These are phyloP conservation scores for Phytophthora hybrid DNA, from an alignment of 352 stramenopile species.

Conservation along the genomic window DNA sequence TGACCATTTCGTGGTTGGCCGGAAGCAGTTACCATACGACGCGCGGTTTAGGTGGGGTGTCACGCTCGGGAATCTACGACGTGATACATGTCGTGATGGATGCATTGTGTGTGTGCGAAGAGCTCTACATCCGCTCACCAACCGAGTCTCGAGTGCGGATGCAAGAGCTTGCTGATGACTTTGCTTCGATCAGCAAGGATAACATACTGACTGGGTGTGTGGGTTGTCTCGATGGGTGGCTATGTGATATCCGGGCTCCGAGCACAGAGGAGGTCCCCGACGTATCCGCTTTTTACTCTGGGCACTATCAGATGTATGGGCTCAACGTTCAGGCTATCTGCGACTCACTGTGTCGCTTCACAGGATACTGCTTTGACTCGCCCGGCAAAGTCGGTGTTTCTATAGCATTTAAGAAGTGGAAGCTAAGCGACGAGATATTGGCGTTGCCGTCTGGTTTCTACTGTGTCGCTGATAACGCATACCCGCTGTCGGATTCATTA, in stretches of 20 bases:
- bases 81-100: no score
- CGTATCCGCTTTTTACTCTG: not conserved
- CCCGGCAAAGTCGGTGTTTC: slow-evolving; percentile 10
- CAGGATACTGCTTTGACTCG: slow-evolving; percentile 18
- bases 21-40: no score
- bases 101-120: no score
- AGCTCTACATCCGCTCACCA: no score
- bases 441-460: slow-evolving; percentile 9
- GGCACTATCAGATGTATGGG: slow-evolving; percentile 16
- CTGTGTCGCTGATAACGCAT: slow-evolving; percentile 11
- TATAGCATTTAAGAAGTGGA: slow-evolving; percentile 21
- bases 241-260: no score
- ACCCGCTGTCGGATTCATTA: slow-evolving; percentile 13
- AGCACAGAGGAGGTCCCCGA: slow-evolving; percentile 13
- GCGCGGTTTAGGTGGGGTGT: no score
- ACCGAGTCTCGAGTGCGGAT: no score
- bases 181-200: not conserved
- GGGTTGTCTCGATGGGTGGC: no score
- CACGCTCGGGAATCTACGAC: no score
- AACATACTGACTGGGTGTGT: not conserved
- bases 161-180: not conserved
- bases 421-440: slow-evolving; percentile 16
- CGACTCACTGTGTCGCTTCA: slow-evolving; percentile 17
- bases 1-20: no score
- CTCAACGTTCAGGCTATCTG: slow-evolving; percentile 23